Conservation (phyloP, 1,284 basidiomycete species). For the Exobasidium rhododendri region DNA sequence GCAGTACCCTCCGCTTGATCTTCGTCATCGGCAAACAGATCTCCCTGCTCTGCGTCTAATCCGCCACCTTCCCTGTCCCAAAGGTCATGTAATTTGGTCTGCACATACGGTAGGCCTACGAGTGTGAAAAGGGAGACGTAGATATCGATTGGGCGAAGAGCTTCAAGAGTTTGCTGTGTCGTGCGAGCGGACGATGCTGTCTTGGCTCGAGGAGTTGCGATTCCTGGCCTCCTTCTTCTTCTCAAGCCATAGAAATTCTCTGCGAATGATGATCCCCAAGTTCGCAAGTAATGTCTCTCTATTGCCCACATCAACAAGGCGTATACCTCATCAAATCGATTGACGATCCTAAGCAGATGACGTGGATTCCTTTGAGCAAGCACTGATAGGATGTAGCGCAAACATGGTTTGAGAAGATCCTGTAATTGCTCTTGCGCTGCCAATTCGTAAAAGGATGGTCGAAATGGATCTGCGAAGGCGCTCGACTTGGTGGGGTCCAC, state of each 20-base stretch:
- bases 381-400: conserved; percentile 87
- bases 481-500: conserved; percentile 14
- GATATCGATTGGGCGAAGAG: conserved; percentile 29
- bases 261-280: conserved; percentile 77
- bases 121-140: conserved; percentile 53
- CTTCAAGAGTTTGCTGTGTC: conserved; percentile 18
- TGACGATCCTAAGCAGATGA: conserved; percentile 84
- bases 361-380: conserved; percentile 93
- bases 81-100: conserved; percentile 82
- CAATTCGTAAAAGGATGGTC: conserved; percentile 91
- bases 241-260: conserved; percentile 91
- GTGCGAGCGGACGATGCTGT: conserved; percentile 4
- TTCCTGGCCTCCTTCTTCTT: conserved; percentile 67
- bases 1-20: neutral
- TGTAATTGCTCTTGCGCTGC: conserved; percentile 91
- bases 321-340: conserved; percentile 94
- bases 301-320: conserved; percentile 80
- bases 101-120: conserved; percentile 83
- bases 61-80: conserved; percentile 87
- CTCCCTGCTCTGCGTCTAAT: conserved; percentile 58
- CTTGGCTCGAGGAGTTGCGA: conserved; percentile 20
- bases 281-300: conserved; percentile 82
- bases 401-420: conserved; percentile 86
- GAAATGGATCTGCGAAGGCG: conserved; percentile 56
- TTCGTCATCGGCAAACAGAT: conserved; percentile 59